phyloP scores from a whole-genome alignment of 2,329 filamentous ascomycete genomes.

The Phaeosphaeria sp. region DNA sequence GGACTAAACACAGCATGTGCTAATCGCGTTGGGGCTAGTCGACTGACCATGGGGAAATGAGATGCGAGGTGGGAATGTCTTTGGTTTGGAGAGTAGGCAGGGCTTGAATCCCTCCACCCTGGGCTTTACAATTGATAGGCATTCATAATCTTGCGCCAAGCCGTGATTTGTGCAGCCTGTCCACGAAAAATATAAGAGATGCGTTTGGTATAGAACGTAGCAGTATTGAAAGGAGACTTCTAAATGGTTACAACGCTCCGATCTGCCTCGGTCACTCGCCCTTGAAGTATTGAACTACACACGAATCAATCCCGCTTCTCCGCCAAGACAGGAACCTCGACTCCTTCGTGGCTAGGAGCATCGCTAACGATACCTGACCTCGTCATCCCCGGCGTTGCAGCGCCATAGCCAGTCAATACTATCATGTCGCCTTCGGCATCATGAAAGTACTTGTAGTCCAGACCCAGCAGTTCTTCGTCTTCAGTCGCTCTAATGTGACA shows the following conservation, averaged over 20 bases:
- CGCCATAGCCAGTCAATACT: conserved; percentile 27
- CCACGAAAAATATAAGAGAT: no score
- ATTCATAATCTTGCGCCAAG: no score
- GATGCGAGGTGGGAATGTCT: neutral
- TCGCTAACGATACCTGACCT: conserved; percentile 15
- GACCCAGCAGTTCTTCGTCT: conserved; percentile 61
- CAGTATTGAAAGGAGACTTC: no score
- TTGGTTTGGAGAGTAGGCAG: neutral
- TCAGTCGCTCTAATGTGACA: conserved; percentile 62
- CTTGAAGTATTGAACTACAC: no score
- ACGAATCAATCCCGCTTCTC: conserved; percentile 27
- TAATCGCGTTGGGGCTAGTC: neutral
- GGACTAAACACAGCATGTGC: neutral
- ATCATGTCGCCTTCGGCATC: conserved; percentile 36
- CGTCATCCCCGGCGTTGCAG: conserved; percentile 17
- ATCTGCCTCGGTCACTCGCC: no score
- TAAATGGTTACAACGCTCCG: no score
- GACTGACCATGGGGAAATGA: neutral
- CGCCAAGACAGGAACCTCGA: conserved; percentile 16
- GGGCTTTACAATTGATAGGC: no score
- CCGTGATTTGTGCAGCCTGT: no score
- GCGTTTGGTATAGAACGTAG: no score
- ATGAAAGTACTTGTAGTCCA: conserved; percentile 60
- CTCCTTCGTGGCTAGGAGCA: conserved; percentile 27
- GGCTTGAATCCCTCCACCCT: neutral